A percentile compares a stretch with the other conserved stretches of the same genome.
These are phyloP conservation scores for Sugiyamaella paludigena DNA, from an alignment of 1,139 yeast genomes.

Conservation along the genomic window DNA sequence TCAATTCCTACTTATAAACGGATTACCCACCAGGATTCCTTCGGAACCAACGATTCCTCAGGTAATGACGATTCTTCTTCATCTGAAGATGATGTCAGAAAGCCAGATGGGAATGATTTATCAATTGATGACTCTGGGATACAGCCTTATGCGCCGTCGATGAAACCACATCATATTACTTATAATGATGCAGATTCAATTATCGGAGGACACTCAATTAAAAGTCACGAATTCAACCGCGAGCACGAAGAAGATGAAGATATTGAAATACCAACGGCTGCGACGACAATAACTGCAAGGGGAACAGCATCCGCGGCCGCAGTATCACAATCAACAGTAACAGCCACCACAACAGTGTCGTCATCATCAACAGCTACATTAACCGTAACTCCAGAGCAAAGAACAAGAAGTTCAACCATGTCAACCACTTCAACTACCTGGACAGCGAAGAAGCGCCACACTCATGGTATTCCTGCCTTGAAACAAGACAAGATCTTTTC, in stretches of 20 bases:
- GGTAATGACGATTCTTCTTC: conserved; percentile 10
- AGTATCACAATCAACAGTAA: no score
- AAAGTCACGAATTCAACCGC: neutral
- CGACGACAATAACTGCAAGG: no score
- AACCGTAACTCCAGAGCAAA: neutral
- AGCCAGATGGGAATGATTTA: conserved; percentile 5
- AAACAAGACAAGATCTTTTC: conserved; percentile 29
- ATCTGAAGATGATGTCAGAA: conserved; percentile 15
- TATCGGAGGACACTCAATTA: conserved; percentile 30
- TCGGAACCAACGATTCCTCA: no score
- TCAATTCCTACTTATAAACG: no score
- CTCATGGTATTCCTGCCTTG: neutral
- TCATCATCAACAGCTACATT: neutral
- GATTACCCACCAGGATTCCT: no score
- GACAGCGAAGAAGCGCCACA: neutral
- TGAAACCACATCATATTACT: conserved; percentile 9
- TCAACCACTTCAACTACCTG: neutral
- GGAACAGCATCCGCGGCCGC: no score
- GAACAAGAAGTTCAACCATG: neutral
- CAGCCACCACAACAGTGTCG: no score
- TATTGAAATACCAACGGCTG: conserved; percentile 4
- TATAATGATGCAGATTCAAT: conserved; percentile 32
- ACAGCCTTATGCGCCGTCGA: conserved; percentile 1
- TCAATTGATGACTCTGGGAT: conserved; percentile 1
- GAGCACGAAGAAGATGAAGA: conserved; percentile 8